Evolutionary conservation across 306 rosid genomes (phyloP), one percentile per base, ranked within the genome.

Genomic region (Parietaria judaica): DNA sequence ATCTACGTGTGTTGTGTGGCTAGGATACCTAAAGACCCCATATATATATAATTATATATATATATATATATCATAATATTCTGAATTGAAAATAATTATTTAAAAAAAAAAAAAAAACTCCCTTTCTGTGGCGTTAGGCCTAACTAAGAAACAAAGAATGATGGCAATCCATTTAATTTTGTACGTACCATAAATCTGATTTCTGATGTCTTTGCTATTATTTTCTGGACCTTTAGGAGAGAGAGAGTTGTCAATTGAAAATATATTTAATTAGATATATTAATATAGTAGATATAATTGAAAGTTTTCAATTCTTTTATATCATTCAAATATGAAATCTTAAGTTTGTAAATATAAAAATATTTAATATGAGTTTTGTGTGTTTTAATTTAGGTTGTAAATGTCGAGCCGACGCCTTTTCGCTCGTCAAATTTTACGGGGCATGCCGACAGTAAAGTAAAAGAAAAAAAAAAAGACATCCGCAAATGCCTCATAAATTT

Each of bases 61-160:
- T 60, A 15, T n/a, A 41, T 43, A 34, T 14, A 5, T 58, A 11
- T 39, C 31, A 23, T 23, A 23, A 23, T 23, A 23, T 23, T 23
- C 31, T 23, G 31, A 23, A 23, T 23, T 23, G 31, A 16, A 7
- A 8, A 37, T 31, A 44, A 58, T 41, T 60, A 37, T 60, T 36
- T 12, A 52, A 60, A 14, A 37, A 31, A 8, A 12, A 58, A 38
- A 58, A 13, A 7, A 58, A 37, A 36, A 5, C 34, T 14, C 17
- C 38, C 35, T 23, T 10, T 8, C 17, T 23, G 14, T 49, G 65
- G 65, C 17, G 11, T 4, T 14, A 47, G 14, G 55, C 23, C 8
- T 10, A 61, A 61, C 66, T 16, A 16, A 61, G 39, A 23, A 60
- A 59, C 34, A 39, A 59, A 46, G 50, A 62, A 49, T 10, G 66